Evolutionary conservation across 805 yeast species (phyloP), one percentile per base, ranked within the genome.

Genomic region (Candida coquimbonensis): DNA sequence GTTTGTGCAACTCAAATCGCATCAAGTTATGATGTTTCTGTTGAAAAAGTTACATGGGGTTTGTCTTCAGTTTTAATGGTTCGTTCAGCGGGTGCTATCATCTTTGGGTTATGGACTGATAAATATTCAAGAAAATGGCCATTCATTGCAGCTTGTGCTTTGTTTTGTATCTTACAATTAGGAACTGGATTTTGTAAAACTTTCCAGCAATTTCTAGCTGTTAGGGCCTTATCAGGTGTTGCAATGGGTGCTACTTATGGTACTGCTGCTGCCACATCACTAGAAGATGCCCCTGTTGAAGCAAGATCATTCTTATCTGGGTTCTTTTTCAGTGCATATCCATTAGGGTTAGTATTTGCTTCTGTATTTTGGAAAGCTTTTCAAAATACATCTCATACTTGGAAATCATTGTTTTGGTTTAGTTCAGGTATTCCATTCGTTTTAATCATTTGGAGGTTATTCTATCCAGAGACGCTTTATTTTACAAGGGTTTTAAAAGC

Each of bases 321-420:
- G 33, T 60, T 75, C 16, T 76, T 75, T 63, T 75, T 73, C 52
- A 69, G 73, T 43, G 79, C 77, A 29, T 77, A 83, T 52, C 81
- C 85, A 2, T 70, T 80, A 49, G 89, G 90, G 9, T 78, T 80
- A 57, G 68, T 81, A 40, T 66, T 82, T 41, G 85, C 80, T 2
- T 81, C 78, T 19, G 64, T 80, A 25, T 83, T 83, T 65, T 76
- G 72, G 61, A 70, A 86, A 48, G 88, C 87, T 7, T 67, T 81
- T 45, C 71, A 74, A 45, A 55, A 68, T 9, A 59, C 73, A 9
- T 57, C 63, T 2, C 73, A 79, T 48, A 73, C 77, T 4, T 83
- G 91, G 91, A 70, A 84, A 56, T 70, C 86, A 0, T 64, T 82
- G 38, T 82, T 79, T 64, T 84, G 89, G 89, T 82, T 84, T 56